Evolutionary conservation across 345 rosid genomes (phyloP), one percentile per base, ranked within the genome.

Genomic region (Laguncularia racemosa): DNA sequence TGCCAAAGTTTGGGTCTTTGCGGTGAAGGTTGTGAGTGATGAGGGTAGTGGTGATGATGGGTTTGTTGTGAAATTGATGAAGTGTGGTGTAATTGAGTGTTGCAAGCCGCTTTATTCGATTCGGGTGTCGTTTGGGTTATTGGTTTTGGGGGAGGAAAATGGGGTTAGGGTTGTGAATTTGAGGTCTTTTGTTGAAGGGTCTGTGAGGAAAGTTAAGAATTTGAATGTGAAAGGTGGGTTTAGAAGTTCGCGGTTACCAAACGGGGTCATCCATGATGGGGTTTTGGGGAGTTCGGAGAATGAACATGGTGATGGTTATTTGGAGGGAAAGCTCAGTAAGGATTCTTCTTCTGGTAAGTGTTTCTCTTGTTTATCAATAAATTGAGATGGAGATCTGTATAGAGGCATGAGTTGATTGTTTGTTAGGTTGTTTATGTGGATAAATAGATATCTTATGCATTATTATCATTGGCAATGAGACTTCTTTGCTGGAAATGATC

Each of bases 101-200:
- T 63, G 66, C 40, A 64, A 48, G 58, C 95, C 91, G 3, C 76
- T 86, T 65, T 89, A 83, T 78, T 82, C 84, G 0, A 65, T 89
- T 46, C 64, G 80, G 26, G 48, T 82, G 23, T 84, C 85, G 12
- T 84, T 62, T 45, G 84, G 85, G 55, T 72, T 79, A 60, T 65
- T 86, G 81, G 64, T 89, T 50, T 70, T 89, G 52, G 95, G 97
- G 66, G 87, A 82, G 74, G 86, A 80, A 45, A 70, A 76, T 73
- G 95, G 95, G 59, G 83, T 84, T 53, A 73, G 80, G 66, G 80
- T 81, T 53, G 74, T 81, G 50, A 74, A 74, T 82, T 67, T 89
- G 67, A 82, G 72, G 78, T 79, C 71, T 26, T 46, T 89, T 58
- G 78, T 66, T 52, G 84, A 81, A 65, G 81, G 81, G 52, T 74